Base-by-base conservation (phyloP, 306 rosid genomes). In the Chamaecrista fasciculata region DNA sequence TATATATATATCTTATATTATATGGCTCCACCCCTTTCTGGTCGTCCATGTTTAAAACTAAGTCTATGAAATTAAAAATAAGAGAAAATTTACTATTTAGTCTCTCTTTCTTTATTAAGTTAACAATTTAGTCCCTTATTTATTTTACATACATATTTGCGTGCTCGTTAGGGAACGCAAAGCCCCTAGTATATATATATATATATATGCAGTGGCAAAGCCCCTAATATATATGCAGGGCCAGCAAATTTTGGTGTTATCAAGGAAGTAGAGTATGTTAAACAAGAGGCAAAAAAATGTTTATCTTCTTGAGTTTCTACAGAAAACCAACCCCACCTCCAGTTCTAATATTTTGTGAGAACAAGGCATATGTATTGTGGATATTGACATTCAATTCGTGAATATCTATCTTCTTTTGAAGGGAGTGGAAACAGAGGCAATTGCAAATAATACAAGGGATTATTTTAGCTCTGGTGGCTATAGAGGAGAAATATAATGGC, bases 381-480 rank as follows among this genome's bases (percentile, higher is more conserved):
- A 93, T n/a, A n/a, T n/a, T 69, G 98, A 90, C 73, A n/a, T n/a
- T n/a, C n/a, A n/a, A 90, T 93, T 70, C 98, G 88, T 49, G 97
- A 93, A 73, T n/a, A n/a, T n/a, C n/a, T 93, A 93, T 70, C 97
- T 93, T 36, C 96, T 90, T 62, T 66, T 90, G 75, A 93, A 90
- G 82, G 98, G 98, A 71, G 97, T 93, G 12, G 97, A 90, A 85
- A 96, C 91, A 12, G 96, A 90, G 85, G 84, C 86, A 2, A 93
- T 93, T 72, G 91, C 98, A 29, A 82, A 80, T 64, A 82, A 85
- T 31, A 82, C 92, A 78, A 86, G 87, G 76, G 98, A 93, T 67
- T 90, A 90, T 71, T 93, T 85, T 84, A 96, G 96, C 5, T 86
- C 89, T n/a, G 98, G 98, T 47, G 98, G 98, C 65, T 93, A 88